Percentiles rank a stretch among this genome's conserved stretches.
Conservation (phyloP, 2,329 filamentous ascomycete species). For the Chaetothyriales sp. region DNA sequence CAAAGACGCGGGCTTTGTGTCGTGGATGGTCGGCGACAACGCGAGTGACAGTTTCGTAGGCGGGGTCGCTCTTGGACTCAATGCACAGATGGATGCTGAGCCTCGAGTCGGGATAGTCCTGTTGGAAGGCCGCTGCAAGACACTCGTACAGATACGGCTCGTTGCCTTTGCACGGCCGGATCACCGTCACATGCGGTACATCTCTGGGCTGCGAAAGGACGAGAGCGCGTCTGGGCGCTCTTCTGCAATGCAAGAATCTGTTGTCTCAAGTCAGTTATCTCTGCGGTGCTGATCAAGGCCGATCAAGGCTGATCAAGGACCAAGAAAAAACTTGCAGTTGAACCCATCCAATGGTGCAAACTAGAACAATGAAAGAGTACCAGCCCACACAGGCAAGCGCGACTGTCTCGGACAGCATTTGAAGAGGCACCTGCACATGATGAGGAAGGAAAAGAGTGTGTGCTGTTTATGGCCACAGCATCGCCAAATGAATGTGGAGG, state of each 20-base stretch:
- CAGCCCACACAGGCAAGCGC: conserved; percentile 38
- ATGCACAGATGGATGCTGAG: conserved; percentile 74
- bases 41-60: conserved; percentile 56
- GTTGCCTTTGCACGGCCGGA: conserved; percentile 83
- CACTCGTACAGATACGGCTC: conserved; percentile 87
- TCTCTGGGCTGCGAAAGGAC: conserved; percentile 28
- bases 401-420: conserved; percentile 21
- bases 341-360: conserved; percentile 43
- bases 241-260: conserved; percentile 42
- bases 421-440: conserved; percentile 7
- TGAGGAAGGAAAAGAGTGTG: conserved; percentile 1
- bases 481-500: neutral
- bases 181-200: conserved; percentile 71
- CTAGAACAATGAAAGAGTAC: conserved; percentile 40
- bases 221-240: conserved; percentile 28
- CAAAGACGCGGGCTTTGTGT: conserved; percentile 55
- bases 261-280: conserved; percentile 6
- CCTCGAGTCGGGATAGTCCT: conserved; percentile 62
- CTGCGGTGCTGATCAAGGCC: too few species aligned
- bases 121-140: conserved; percentile 68
- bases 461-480: neutral
- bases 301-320: conserved; percentile 1
- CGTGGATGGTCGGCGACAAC: conserved; percentile 58
- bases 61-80: conserved; percentile 56
- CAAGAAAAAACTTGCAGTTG: conserved; percentile 36